Evolutionary conservation across 768 basidiomycete genomes (phyloP), one percentile per base, ranked within the genome.

Genomic region (Neoboletus magnificus): DNA sequence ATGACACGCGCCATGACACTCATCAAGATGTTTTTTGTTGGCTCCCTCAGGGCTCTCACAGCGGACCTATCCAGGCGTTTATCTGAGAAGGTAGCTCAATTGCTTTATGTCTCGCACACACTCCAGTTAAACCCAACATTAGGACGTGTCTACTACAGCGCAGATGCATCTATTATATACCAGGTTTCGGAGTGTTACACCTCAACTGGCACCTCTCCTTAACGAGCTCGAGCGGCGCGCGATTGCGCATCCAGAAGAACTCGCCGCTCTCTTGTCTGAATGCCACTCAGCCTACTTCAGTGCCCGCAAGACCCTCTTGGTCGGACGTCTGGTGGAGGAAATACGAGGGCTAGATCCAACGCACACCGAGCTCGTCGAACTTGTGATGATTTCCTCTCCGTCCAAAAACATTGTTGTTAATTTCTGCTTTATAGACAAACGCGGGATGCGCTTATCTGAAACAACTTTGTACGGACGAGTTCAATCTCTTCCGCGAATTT

Each of bases 1-100:
- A 89, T 98, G 83, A 97, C 93, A 0, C 85, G 97, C 27, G 90
- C 93, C 11, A 98, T 98, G 96, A 98, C 95, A 0, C 80, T 99
- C 42, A 92, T 98, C 76, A 96, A 91, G 72, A 95, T 98, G 85
- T 94, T 89, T 73, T 98, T 97, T 65, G 86, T 96, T 7, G 88
- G 87, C 5, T 88, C 90, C 9, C 76, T 98, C 7, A 80, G 88
- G 39, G 85, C 88, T 0, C 78, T 97, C 12, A 84, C 89, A 1
- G 74, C 82, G 5, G 96, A 98, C 62, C 82, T 96, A 22, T 80
- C 81, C 1, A 88, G 81, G 62, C 82, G 89, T 11, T 68, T 95
- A 43, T 78, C 78, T 2, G 93, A 95, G 56, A 89, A 87, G 78
- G 91, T 86, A 55, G 16, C 48, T 1, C 45, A 42, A 12, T 18